Conservation (phyloP, 768 basidiomycete species). For the Mycena haematopus region DNA sequence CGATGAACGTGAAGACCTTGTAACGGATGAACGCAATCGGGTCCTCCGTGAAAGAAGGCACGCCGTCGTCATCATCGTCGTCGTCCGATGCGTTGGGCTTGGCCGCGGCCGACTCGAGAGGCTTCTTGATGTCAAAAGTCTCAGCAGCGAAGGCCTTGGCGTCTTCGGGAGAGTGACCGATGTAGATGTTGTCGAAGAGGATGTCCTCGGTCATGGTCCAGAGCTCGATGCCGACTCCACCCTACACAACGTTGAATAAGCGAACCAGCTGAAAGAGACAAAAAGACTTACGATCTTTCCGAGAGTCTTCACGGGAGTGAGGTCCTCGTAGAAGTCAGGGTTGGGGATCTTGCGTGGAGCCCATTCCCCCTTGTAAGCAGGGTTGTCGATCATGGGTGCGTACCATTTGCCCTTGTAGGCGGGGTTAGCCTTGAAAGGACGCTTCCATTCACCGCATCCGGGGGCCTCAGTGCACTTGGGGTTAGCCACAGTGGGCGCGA, state of each 20-base stretch:
- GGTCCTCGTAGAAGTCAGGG: slow-evolving; percentile 91
- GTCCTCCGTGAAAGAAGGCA: slow-evolving; percentile 67
- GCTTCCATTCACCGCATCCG: slow-evolving; percentile 96
- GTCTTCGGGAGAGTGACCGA: slow-evolving; percentile 88
- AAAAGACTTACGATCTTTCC: slow-evolving; percentile 74
- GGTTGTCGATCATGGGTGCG: slow-evolving; percentile 94
- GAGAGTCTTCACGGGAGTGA: slow-evolving; percentile 79
- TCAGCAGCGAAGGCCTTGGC: slow-evolving; percentile 84
- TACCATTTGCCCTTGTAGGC: slow-evolving; percentile 99
- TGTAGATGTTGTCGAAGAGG: slow-evolving; percentile 91
- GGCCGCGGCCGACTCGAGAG: slow-evolving; percentile 70
- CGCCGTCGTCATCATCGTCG: slow-evolving; percentile 54
- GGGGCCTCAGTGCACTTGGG: slow-evolving; percentile 88
- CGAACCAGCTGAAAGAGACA: not conserved
- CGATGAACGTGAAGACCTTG: slow-evolving; percentile 82
- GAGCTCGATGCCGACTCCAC: slow-evolving; percentile 95
- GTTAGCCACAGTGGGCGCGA: slow-evolving; percentile 88
- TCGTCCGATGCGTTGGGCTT: slow-evolving; percentile 54
- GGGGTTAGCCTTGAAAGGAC: slow-evolving; percentile 89
- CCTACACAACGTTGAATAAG: slow-evolving; percentile 47
- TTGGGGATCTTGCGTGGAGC: slow-evolving; percentile 89
- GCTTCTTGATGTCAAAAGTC: slow-evolving; percentile 92
- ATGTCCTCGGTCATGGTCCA: slow-evolving; percentile 99
- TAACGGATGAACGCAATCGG: slow-evolving; percentile 82
- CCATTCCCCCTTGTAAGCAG: slow-evolving; percentile 97